phyloP scores from a whole-genome alignment of 306 rosid species.

The Senna siamea region DNA sequence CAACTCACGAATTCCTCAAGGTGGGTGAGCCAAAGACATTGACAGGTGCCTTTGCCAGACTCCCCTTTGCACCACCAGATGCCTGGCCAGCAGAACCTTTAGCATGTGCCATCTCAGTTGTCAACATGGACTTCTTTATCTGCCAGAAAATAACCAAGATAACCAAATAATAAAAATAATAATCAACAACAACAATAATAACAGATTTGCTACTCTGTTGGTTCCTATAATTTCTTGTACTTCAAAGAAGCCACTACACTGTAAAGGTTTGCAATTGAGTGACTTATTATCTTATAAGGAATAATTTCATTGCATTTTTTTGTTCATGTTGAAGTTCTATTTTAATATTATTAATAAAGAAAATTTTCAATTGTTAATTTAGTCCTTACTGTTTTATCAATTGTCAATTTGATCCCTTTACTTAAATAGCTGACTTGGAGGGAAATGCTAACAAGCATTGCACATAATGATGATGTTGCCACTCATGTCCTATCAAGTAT shows the following conservation, averaged over 20 bases:
- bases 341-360: not conserved
- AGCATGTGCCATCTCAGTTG: conserved; percentile 62
- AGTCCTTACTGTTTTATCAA: not conserved
- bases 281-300: not conserved
- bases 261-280: not conserved
- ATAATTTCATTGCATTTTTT: not conserved
- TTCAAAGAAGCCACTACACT: not conserved
- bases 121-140: conserved; percentile 81
- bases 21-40: conserved; percentile 62
- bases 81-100: conserved; percentile 80
- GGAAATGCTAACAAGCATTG: not conserved
- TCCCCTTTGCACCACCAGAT: conserved; percentile 73
- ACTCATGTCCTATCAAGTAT: not conserved
- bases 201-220: not conserved
- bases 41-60: conserved; percentile 66
- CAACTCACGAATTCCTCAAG: conserved; percentile 50
- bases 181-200: conserved; percentile 9
- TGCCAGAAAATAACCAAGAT: conserved; percentile 48
- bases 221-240: not conserved
- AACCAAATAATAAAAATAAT: conserved; percentile 20
- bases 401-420: not conserved
- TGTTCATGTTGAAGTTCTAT: not conserved
- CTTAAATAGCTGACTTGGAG: not conserved
- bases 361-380: not conserved
- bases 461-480: not conserved